Evolutionary conservation across 1,139 yeast species (phyloP).

Genomic region (Blastobotrys capitulatus): DNA sequence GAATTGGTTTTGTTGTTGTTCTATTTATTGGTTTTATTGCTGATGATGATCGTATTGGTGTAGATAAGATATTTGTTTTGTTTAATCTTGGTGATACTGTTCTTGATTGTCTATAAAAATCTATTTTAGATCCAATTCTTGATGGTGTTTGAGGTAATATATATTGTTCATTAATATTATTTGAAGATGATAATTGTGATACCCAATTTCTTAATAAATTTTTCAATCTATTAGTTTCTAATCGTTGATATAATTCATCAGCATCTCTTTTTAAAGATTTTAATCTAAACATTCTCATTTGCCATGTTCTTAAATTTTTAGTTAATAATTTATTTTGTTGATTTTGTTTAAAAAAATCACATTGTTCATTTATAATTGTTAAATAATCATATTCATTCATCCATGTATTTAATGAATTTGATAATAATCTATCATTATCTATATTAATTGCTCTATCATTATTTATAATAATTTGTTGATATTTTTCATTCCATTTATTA

Average conservation of each 20-base stretch:
- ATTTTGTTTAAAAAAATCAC: constrained; percentile 14
- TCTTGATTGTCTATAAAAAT: constrained; percentile 12
- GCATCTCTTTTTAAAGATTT: constrained; percentile 23
- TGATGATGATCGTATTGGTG: no score
- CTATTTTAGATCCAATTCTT: neutral
- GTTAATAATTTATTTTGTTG: constrained; percentile 15
- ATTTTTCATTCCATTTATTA: neutral
- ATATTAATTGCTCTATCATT: constrained; percentile 9
- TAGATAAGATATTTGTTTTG: no score
- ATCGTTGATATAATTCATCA: constrained; percentile 19
- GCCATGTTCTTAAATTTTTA: constrained; percentile 22
- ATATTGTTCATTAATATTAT: no score
- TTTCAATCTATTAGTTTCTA: constrained; percentile 19
- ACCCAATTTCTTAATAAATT: constrained; percentile 24
- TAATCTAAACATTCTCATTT: constrained; percentile 23
- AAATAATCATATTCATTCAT: neutral
- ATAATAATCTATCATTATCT: constrained; percentile 4
- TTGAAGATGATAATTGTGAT: constrained; percentile 14
- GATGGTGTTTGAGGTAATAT: neutral
- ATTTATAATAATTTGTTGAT: neutral
- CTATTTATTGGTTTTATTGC: neutral
- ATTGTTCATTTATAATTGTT: constrained; percentile 13
- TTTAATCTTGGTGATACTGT: constrained; percentile 20
- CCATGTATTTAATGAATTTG: constrained; percentile 12
- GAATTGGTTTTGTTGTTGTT: constrained; percentile 2